Percentiles rank a stretch among this genome's conserved stretches.
phyloP scores from a whole-genome alignment of 768 basidiomycete genomes.

The Clavulina sp. region DNA sequence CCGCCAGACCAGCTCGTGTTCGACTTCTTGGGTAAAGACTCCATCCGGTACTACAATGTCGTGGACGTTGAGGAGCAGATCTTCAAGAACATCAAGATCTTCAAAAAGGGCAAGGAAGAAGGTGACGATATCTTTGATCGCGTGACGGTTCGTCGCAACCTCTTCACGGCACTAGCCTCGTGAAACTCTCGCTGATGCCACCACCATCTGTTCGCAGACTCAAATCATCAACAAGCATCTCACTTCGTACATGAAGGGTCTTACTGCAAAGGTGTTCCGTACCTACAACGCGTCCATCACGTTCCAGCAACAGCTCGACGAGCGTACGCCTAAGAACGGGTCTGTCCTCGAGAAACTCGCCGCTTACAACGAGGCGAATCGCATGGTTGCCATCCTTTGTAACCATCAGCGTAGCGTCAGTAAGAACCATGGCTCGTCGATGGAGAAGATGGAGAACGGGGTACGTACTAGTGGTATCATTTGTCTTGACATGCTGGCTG shows the following conservation, averaged over 20 bases:
- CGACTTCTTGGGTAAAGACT: conserved; percentile 98
- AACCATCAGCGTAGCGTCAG: conserved; percentile 95
- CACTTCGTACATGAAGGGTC: conserved; percentile 84
- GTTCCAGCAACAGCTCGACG: conserved; percentile 80
- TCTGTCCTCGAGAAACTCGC: conserved; percentile 92
- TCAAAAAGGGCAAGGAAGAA: conserved; percentile 76
- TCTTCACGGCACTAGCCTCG: no score
- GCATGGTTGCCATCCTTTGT: conserved; percentile 91
- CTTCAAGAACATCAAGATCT: conserved; percentile 95
- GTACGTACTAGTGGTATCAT: conserved; percentile 27
- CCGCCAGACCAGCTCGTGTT: conserved; percentile 78
- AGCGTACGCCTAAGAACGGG: conserved; percentile 37
- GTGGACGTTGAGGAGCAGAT: conserved; percentile 81
- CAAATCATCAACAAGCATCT: conserved; percentile 80
- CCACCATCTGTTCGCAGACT: conserved; percentile 35
- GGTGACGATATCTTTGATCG: conserved; percentile 89
- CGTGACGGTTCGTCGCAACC: conserved; percentile 50
- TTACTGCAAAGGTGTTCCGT: conserved; percentile 99
- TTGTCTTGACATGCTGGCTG: not conserved
- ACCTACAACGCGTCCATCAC: conserved; percentile 97
- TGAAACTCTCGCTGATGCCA: not conserved
- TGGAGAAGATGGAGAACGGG: conserved; percentile 88
- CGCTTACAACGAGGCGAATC: conserved; percentile 93
- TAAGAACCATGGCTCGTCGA: conserved; percentile 82
- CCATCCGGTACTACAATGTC: conserved; percentile 88